phyloP scores from a whole-genome alignment of 148 eudicot genomes.

The Rhododendron vialii region DNA sequence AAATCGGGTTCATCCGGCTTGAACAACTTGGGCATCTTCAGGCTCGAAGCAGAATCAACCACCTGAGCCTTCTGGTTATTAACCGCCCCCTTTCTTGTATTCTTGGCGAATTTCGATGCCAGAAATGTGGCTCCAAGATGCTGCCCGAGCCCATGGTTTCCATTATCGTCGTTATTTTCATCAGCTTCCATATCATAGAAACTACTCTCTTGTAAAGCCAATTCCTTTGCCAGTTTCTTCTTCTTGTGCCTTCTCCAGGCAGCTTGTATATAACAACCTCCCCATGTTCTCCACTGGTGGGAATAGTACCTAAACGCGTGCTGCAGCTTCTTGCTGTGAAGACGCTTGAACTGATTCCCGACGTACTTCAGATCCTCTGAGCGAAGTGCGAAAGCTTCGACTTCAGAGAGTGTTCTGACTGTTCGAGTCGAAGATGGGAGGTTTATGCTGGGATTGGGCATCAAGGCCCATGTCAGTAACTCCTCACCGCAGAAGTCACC shows the following conservation, averaged over 20 bases:
- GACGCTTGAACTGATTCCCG: constrained; percentile 67
- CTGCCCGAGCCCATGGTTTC: constrained; percentile 1
- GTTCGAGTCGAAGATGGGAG: constrained; percentile 76
- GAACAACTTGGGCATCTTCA: constrained; percentile 53
- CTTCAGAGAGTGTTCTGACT: constrained; percentile 65
- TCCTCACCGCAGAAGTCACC: constrained; percentile 94
- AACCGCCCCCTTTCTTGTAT: constrained; percentile 37
- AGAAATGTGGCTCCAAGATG: constrained; percentile 51
- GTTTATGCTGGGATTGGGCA: constrained; percentile 52
- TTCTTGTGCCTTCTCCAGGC: constrained; percentile 69
- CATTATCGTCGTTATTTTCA: background rate
- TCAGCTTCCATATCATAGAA: constrained; percentile 8
- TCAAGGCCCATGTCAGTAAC: constrained; percentile 74
- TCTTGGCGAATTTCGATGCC: constrained; percentile 64
- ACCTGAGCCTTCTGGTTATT: constrained; percentile 14
- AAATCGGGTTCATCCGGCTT: constrained; percentile 77
- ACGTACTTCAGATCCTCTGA: constrained; percentile 79
- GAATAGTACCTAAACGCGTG: constrained; percentile 79
- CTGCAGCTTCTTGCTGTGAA: constrained; percentile 85
- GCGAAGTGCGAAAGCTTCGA: constrained; percentile 82
- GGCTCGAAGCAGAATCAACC: constrained; percentile 23
- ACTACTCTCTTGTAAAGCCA: constrained; percentile 38
- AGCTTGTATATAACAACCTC: constrained; percentile 65
- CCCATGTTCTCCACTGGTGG: constrained; percentile 90
- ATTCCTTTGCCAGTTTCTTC: constrained; percentile 47